Conservation (phyloP, 768 basidiomycete genomes). For the Russula sp. region DNA sequence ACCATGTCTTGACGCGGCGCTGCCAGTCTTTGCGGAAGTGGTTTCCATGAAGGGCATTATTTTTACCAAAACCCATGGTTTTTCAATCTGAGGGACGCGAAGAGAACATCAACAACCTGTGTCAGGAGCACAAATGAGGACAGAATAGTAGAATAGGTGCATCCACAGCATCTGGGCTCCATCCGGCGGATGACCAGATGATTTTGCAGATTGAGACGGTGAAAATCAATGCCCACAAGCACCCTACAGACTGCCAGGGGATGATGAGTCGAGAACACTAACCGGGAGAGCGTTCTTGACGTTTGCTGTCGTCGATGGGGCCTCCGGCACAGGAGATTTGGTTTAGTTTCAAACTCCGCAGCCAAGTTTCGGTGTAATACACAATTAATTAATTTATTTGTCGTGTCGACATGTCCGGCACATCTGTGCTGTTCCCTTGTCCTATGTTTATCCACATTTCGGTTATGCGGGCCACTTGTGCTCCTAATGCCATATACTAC, state of each 20-base stretch:
- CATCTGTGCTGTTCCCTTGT: too few relatives aligned
- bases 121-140: not conserved
- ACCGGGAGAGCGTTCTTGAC: constrained; percentile 31
- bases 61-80: constrained; percentile 72
- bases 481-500: too few relatives aligned
- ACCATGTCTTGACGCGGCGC: constrained; percentile 93
- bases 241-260: not conserved
- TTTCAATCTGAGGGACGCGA: constrained; percentile 31
- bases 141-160: not conserved
- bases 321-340: not conserved
- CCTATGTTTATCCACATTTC: too few relatives aligned
- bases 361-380: not conserved
- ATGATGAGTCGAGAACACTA: constrained; percentile 25
- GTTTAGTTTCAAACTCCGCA: constrained; percentile 18
- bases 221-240: not conserved
- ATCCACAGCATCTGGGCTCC: constrained; percentile 8
- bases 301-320: constrained; percentile 18
- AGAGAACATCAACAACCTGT: constrained; percentile 20
- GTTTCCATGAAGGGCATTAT: constrained; percentile 88
- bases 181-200: constrained; percentile 20
- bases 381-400: too few relatives aligned
- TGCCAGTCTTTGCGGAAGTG: constrained; percentile 99
- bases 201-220: not conserved
- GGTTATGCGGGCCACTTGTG: too few relatives aligned
- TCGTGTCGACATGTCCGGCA: too few relatives aligned